These are phyloP conservation scores for Rhodotorula babjevae DNA, from an alignment of 768 basidiomycete genomes.

Conservation along the genomic window DNA sequence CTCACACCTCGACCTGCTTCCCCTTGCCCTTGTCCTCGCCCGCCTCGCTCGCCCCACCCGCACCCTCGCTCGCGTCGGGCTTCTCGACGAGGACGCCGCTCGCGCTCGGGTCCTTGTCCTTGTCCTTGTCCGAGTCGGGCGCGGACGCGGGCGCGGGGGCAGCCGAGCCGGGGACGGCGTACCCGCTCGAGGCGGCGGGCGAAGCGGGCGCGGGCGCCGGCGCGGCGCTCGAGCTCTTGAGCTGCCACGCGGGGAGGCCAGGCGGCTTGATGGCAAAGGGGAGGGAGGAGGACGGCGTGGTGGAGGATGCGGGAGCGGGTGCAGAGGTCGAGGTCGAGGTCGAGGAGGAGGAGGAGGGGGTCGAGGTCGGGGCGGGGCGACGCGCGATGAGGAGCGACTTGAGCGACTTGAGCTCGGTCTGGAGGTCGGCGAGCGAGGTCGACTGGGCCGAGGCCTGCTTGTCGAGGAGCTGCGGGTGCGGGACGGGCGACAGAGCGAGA, in stretches of 20 bases:
- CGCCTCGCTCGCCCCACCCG: too few relatives aligned
- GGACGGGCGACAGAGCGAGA: neutral
- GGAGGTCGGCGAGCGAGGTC: conserved; percentile 76
- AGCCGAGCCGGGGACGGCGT: neutral
- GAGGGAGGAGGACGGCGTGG: conserved; percentile 42
- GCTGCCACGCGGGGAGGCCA: conserved; percentile 83
- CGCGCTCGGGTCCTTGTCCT: conserved; percentile 27
- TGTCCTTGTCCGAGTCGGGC: neutral
- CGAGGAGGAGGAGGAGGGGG: neutral
- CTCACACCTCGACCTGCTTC: neutral
- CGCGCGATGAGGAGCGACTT: conserved; percentile 64
- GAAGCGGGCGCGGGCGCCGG: neutral
- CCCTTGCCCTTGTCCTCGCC: neutral
- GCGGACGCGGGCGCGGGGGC: neutral
- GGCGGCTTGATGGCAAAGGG: conserved; percentile 37
- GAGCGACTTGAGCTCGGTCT: conserved; percentile 88
- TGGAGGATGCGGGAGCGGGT: neutral
- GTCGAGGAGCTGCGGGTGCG: conserved; percentile 71
- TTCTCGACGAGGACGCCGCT: conserved; percentile 38
- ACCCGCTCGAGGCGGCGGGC: neutral
- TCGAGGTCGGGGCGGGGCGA: conserved; percentile 7
- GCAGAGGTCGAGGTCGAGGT: neutral
- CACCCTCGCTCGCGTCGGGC: neutral
- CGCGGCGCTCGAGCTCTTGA: conserved; percentile 52
- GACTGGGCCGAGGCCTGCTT: conserved; percentile 82